Evolutionary conservation across 129 eudicot genomes (phyloP), one percentile per base, ranked within the genome.

Genomic region (Centrapalus pauciflorus): DNA sequence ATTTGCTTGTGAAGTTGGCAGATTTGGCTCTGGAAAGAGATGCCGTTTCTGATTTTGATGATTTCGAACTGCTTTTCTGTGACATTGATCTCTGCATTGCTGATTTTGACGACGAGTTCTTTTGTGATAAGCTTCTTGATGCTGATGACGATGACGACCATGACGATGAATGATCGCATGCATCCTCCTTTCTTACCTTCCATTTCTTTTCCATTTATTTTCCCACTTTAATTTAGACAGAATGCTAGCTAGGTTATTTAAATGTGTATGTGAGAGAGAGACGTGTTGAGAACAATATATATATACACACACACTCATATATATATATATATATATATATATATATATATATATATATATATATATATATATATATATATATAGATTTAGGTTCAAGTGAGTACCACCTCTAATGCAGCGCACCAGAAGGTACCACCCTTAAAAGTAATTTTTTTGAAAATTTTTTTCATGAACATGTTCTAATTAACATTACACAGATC

Each of bases 191-290:
- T 55, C 76, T 72, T 58, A 67, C 25, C 67, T 73, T 81, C 80
- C 80, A 72, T 60, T 77, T 81, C 71, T 81, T 74, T 41, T 72
- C 86, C 75, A 74, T 77, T n/a, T n/a, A 8, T 60, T n/a, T n/a
- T 50, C 13, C 20, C 40, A 35, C 7, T 25, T 38, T n/a, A n/a
- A n/a, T n/a, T n/a, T 38, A 65, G 50, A 74, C 51, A 65, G 21
- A 51, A 17, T 5, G 28, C 27, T 50, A 43, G 41, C n/a, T 27
- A 16, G 67, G 45, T 58, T 27, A 57, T 57, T 11, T 57, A 16
- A 28, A 57, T 57, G 16, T 16, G 30, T 25, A 57, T 27, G 29
- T 29, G 30, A 48, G 60, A 33, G n/a, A n/a, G n/a, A n/a, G n/a
- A n/a, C n/a, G n/a, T n/a, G n/a, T n/a, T n/a, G n/a, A n/a, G n/a